These are phyloP conservation scores for Coemansia sp. DNA, from an alignment of 192 early-diverging fungal genomes.

Conservation along the genomic window DNA sequence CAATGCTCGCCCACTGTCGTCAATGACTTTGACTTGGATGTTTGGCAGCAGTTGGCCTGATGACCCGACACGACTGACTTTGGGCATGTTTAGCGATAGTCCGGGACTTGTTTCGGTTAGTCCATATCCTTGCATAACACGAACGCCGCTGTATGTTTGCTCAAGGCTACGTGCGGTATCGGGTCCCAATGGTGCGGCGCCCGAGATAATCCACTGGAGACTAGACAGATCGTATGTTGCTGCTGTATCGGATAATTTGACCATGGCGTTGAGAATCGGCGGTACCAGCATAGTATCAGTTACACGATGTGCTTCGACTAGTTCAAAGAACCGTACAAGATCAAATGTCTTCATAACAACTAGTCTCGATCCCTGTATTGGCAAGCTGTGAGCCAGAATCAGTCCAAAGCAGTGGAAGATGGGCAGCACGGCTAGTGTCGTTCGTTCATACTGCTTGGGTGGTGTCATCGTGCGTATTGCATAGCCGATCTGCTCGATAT, in stretches of 20 bases:
- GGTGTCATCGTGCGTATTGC: slow-evolving; percentile 8
- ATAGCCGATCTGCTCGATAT: slow-evolving; percentile 57
- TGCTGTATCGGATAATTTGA: slow-evolving; percentile 69
- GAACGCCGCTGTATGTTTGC: slow-evolving; percentile 36
- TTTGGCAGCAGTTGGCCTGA: slow-evolving; percentile 76
- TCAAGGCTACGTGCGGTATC: slow-evolving; percentile 61
- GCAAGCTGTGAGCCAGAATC: slow-evolving; percentile 40
- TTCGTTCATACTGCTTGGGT: slow-evolving; percentile 48
- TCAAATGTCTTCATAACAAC: slow-evolving; percentile 77
- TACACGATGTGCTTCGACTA: slow-evolving; percentile 68
- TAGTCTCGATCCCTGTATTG: slow-evolving; percentile 39
- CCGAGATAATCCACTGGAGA: slow-evolving; percentile 66
- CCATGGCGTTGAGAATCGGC: slow-evolving; percentile 68
- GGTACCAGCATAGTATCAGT: slow-evolving; percentile 68
- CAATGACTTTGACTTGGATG: slow-evolving; percentile 73
- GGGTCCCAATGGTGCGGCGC: slow-evolving; percentile 77
- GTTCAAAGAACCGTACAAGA: slow-evolving; percentile 60
- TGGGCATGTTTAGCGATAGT: slow-evolving; percentile 30
- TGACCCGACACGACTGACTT: slow-evolving; percentile 50
- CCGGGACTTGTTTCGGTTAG: slow-evolving; percentile 63
- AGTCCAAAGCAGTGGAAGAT: slow-evolving; percentile 76
- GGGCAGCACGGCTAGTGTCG: slow-evolving; percentile 58
- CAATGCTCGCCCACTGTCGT: slow-evolving; percentile 68
- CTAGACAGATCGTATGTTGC: slow-evolving; percentile 68
- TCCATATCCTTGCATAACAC: slow-evolving; percentile 64